Evolutionary conservation across 23 red algal species (phyloP), one percentile per base, ranked within the genome.

Genomic region (Gracilaria domingensis): DNA sequence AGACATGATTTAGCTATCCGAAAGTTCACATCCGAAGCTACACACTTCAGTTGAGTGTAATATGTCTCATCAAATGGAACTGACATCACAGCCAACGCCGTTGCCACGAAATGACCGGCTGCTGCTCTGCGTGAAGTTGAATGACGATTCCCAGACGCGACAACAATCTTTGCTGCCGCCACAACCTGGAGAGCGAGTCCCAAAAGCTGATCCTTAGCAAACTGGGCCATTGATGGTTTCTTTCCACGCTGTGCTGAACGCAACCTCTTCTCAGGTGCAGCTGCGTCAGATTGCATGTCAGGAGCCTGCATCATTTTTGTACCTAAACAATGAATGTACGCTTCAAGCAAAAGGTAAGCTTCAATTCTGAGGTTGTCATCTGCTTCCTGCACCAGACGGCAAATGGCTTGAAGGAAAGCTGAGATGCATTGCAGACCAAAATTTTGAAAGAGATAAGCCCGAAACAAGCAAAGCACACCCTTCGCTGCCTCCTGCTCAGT

Each of bases 31-130:
- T 56, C 50, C 6, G 89, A 73, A 61, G 54, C 65, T 39, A 42
- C 30, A 79, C 89, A 45, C n/a, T 82, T 49, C 59, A 84, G 20
- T 29, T 84, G 37, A 12, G 5, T 26, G 33, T 82, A 53, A 29
- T 83, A 58, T 14, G 50, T 59, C 47, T 38, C 34, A 55, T 83
- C 65, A 34, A 84, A 47, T 7, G 89, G 80, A 75, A 92, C 56
- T 64, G 66, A 26, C 23, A 47, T 61, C 4, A 83, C 44, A 36
- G 77, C 45, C 3, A 92, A 47, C 8, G 66, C 18, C 58, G 89
- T 84, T 32, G 89, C 89, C 18, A 75, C 56, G 64, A 92, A 92
- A 71, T 92, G 89, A 17, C 89, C 89, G 34, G 89, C 89, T 51
- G 89, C 89, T 12, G 89, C 89, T 74, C 69, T 74, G 40, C 64